A percentile compares a stretch with the other conserved stretches of the same genome.
Evolutionary conservation across 2,329 filamentous ascomycete species (phyloP).

Genomic region (Paecilomyces formosus): DNA sequence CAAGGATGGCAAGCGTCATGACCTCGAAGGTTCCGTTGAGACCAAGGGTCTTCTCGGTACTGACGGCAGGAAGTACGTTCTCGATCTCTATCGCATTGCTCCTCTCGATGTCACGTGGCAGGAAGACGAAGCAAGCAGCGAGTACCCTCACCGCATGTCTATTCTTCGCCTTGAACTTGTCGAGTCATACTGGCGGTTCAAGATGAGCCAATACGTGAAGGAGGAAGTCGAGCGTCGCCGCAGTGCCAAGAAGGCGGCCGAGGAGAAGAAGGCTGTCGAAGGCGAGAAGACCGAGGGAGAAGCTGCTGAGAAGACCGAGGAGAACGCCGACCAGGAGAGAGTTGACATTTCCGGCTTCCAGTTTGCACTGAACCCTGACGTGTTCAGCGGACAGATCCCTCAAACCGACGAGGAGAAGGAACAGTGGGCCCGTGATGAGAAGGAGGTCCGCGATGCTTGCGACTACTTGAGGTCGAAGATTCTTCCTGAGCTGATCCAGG

Average conservation of each 20-base stretch:
- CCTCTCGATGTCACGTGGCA: conserved; percentile 87
- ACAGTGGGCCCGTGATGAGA: conserved; percentile 74
- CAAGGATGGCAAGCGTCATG: conserved; percentile 83
- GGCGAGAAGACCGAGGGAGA: conserved; percentile 31
- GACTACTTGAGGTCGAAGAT: conserved; percentile 66
- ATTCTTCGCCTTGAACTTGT: conserved; percentile 85
- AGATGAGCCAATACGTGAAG: conserved; percentile 84
- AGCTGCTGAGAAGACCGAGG: conserved; percentile 34
- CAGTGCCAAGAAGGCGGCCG: conserved; percentile 31
- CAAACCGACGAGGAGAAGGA: conserved; percentile 86
- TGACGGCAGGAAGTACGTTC: conserved; percentile 93
- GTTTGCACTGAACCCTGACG: conserved; percentile 88
- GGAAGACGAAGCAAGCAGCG: conserved; percentile 58
- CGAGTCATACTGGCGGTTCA: conserved; percentile 73
- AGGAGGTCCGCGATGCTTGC: conserved; percentile 78
- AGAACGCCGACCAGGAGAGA: conserved; percentile 49
- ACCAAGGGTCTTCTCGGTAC: conserved; percentile 97
- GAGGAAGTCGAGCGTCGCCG: conserved; percentile 63
- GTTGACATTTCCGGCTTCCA: conserved; percentile 83
- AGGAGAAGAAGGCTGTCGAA: conserved; percentile 28
- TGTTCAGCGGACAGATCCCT: conserved; percentile 84
- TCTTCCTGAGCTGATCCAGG: conserved; percentile 77
- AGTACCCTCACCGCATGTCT: conserved; percentile 94
- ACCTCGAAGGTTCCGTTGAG: conserved; percentile 91
- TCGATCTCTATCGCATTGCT: conserved; percentile 91